Percentiles rank a stretch among this genome's conserved stretches.
Evolutionary conservation across 352 stramenopile genomes (phyloP).

Genomic region (Thalassiosira allenii): DNA sequence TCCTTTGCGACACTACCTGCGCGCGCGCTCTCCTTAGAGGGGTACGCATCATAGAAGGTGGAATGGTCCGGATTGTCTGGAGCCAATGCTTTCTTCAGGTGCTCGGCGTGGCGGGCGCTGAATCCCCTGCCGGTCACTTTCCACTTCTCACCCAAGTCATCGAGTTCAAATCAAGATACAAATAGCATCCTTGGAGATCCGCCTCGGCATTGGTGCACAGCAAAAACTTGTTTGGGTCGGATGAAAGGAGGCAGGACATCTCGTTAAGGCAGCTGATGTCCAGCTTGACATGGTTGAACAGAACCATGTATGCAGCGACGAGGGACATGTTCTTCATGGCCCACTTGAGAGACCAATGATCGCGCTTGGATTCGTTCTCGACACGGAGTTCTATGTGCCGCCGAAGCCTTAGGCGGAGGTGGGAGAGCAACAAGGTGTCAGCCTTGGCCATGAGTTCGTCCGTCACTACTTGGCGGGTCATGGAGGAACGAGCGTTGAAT

Average conservation of each 20-base stretch:
- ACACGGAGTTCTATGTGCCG: conserved; percentile 12
- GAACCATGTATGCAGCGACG: conserved; percentile 46
- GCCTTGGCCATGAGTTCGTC: conserved; percentile 11
- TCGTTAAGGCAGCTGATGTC: conserved; percentile 32
- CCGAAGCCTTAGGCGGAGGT: conserved; percentile 1
- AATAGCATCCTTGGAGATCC: conserved; percentile 7
- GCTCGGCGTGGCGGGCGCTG: conserved; percentile 2
- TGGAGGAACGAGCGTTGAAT: background rate
- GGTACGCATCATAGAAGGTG: conserved; percentile 31
- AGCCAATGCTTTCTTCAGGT: conserved; percentile 4
- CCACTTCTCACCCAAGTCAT: conserved; percentile 20
- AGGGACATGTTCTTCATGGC: conserved; percentile 35
- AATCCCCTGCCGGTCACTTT: conserved; percentile 13
- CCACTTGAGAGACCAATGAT: conserved; percentile 13
- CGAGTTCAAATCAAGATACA: conserved; percentile 17
- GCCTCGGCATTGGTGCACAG: conserved; percentile 15
- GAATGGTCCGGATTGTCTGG: conserved; percentile 17
- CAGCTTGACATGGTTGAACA: conserved; percentile 30
- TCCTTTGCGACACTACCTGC: background rate
- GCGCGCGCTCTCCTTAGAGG: conserved; percentile 8
- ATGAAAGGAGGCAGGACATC: conserved; percentile 2
- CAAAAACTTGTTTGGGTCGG: conserved; percentile 26
- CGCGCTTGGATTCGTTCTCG: background rate
- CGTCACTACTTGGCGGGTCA: background rate
- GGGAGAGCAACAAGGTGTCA: conserved; percentile 27